Evolutionary conservation across 2,329 filamentous ascomycete genomes (phyloP).

Genomic region (Epichloe aotearoae): DNA sequence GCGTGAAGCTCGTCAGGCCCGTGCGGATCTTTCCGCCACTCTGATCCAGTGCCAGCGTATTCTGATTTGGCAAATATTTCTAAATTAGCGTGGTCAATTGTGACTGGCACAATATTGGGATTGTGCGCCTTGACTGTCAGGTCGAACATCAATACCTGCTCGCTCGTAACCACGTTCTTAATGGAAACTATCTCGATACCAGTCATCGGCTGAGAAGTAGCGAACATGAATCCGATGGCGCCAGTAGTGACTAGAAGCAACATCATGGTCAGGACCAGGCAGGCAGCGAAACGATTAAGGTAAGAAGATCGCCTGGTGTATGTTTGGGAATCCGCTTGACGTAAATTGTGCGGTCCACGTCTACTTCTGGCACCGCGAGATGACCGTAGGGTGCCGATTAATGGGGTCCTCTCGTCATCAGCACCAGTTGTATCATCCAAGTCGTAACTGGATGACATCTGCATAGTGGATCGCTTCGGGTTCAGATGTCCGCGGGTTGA

Average conservation of each 20-base stretch:
- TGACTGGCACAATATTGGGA: slow-evolving; percentile 82
- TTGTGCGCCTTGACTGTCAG: slow-evolving; percentile 79
- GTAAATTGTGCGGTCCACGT: slow-evolving; percentile 40
- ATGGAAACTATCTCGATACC: slow-evolving; percentile 70
- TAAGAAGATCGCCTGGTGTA: slow-evolving; percentile 50
- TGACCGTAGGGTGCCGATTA: slow-evolving; percentile 52
- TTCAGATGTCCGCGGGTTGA: slow-evolving; percentile 19
- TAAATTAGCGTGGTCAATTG: slow-evolving; percentile 74
- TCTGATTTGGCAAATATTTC: slow-evolving; percentile 92
- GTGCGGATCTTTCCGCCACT: slow-evolving; percentile 38
- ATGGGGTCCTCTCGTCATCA: slow-evolving; percentile 78
- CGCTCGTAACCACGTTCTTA: slow-evolving; percentile 80
- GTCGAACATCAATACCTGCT: slow-evolving; percentile 92
- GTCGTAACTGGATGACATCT: slow-evolving; percentile 56
- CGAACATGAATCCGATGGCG: slow-evolving; percentile 77
- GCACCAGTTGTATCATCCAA: slow-evolving; percentile 67
- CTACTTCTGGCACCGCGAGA: slow-evolving; percentile 44
- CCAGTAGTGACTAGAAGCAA: slow-evolving; percentile 72
- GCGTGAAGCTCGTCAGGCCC: slow-evolving; percentile 14
- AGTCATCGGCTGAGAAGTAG: slow-evolving; percentile 75
- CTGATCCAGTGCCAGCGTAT: slow-evolving; percentile 58
- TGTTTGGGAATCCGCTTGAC: slow-evolving; percentile 62
- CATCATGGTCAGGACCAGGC: slow-evolving; percentile 70
- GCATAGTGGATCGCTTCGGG: slow-evolving; percentile 39
- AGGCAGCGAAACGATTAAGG: slow-evolving; percentile 68